Conservation (phyloP, 2,329 filamentous ascomycete species). For the Pseudocercospora fuligena region DNA sequence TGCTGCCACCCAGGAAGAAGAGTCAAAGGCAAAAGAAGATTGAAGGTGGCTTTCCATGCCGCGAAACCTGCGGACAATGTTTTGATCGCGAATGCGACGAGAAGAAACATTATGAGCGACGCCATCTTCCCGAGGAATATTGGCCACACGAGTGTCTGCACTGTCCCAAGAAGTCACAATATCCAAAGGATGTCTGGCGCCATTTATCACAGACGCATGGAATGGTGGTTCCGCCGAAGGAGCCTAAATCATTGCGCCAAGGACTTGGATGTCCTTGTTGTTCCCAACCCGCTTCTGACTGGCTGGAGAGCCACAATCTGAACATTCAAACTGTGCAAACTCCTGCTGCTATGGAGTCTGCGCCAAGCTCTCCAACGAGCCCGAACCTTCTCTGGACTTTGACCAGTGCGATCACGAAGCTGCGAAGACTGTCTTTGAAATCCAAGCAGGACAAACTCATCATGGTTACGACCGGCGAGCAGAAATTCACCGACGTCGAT, state of each 20-base stretch:
- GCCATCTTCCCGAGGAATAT: constrained; percentile 1
- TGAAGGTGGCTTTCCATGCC: constrained; percentile 18
- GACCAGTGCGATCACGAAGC: constrained; percentile 8
- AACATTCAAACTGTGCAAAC: too few species aligned
- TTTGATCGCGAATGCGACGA: constrained; percentile 22
- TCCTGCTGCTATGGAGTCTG: neutral
- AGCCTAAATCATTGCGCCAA: neutral
- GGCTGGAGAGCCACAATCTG: neutral
- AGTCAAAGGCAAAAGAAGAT: constrained; percentile 13
- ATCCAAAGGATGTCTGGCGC: constrained; percentile 24
- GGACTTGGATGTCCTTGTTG: neutral
- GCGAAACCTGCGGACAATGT: neutral
- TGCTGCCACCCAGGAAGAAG: neutral
- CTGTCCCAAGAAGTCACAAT: constrained; percentile 12
- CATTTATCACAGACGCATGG: constrained; percentile 20
- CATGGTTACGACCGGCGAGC: constrained; percentile 13
- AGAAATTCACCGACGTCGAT: constrained; percentile 4
- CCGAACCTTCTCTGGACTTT: constrained; percentile 5
- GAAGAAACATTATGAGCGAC: constrained; percentile 19
- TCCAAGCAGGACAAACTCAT: constrained; percentile 11
- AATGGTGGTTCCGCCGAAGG: neutral
- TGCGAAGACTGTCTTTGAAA: constrained; percentile 2
- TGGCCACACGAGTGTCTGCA: constrained; percentile 14
- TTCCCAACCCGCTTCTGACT: neutral
- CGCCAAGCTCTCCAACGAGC: neutral